Evolutionary conservation across 1,284 basidiomycete species (phyloP).

Genomic region (Mrakiaceae sp.): DNA sequence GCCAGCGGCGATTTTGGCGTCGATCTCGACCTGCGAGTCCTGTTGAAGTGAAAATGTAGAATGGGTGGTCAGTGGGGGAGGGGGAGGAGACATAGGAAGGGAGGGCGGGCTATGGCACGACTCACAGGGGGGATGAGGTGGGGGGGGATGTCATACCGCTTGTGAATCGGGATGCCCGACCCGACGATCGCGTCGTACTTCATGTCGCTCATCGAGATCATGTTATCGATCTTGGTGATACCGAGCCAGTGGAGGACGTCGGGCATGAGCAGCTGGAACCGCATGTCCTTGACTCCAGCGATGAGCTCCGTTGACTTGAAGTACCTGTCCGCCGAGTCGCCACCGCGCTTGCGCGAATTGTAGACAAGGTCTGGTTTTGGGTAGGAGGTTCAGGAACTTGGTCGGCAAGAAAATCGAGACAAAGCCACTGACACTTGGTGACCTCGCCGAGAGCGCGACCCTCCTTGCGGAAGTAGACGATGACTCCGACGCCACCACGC

Average conservation of each 20-base stretch:
- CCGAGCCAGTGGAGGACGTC: constrained; percentile 93
- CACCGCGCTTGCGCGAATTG: constrained; percentile 87
- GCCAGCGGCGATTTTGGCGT: constrained; percentile 62
- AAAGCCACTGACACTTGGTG: constrained; percentile 49
- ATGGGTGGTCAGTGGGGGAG: background rate
- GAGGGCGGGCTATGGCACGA: background rate
- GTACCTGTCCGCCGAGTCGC: constrained; percentile 84
- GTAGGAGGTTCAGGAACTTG: background rate
- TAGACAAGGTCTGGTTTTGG: constrained; percentile 56
- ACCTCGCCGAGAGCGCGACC: constrained; percentile 87
- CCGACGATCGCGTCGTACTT: constrained; percentile 89
- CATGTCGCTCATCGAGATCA: constrained; percentile 75
- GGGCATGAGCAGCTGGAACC: constrained; percentile 92
- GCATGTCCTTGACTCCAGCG: constrained; percentile 91
- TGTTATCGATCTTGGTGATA: constrained; percentile 72
- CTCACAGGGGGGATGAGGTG: constrained; percentile 55
- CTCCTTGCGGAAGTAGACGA: constrained; percentile 92
- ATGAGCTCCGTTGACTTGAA: constrained; percentile 88
- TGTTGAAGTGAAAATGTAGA: constrained; percentile 32
- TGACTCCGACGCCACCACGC: constrained; percentile 77
- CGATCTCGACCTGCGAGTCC: constrained; percentile 71
- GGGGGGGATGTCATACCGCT: constrained; percentile 62
- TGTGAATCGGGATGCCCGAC: constrained; percentile 71
- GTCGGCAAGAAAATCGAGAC: background rate
- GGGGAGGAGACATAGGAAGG: background rate